Evolutionary conservation across 192 early-diverging fungal genomes (phyloP), one percentile per base, ranked within the genome.

Genomic region (Coemansia sp.): DNA sequence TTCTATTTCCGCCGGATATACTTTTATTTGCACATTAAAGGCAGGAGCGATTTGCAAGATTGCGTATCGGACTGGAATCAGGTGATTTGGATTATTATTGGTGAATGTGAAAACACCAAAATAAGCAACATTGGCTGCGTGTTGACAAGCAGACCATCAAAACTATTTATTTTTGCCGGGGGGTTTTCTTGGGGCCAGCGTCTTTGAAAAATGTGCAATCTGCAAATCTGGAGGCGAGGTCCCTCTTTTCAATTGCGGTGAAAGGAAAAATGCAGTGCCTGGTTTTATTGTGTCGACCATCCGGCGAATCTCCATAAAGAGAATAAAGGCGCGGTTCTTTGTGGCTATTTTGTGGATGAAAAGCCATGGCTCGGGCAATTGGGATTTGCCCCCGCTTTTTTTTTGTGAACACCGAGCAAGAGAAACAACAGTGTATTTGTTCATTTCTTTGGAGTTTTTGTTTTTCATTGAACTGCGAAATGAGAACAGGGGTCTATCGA

Each of bases 81-180:
- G 14, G 14, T 55, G 53, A 55, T 20, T 55, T 15, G 5, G 14
- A 31, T 11, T 25, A 15, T 25, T 52, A 9, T 52, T 25, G 50
- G 22, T 52, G 52, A 25, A 54, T 15, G 52, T 54, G 52, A 56
- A 56, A 36, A 25, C 15, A 25, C 15, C 10, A 15, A 56, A 56
- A 34, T 34, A 34, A 34, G 31, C 31, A 34, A 34, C 6, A 34
- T 34, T 34, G 31, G 8, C 31, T 34, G 31, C 28, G 28, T 8
- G 31, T 34, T 8, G 31, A 34, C 31, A 34, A 34, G 8, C 31
- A 34, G 31, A 1, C 31, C 31, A 34, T 26, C 25, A 25, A 25
- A 17, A 20, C 6, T 48, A 15, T 48, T 48, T 48, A 17, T 56
- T 56, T 56, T 36, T 55, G 28, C 53, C 53, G 53, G 53, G 52